These are phyloP conservation scores for Hsuehochloa calcarea DNA, from an alignment of 176 grass and related monocot species.

Conservation along the genomic window DNA sequence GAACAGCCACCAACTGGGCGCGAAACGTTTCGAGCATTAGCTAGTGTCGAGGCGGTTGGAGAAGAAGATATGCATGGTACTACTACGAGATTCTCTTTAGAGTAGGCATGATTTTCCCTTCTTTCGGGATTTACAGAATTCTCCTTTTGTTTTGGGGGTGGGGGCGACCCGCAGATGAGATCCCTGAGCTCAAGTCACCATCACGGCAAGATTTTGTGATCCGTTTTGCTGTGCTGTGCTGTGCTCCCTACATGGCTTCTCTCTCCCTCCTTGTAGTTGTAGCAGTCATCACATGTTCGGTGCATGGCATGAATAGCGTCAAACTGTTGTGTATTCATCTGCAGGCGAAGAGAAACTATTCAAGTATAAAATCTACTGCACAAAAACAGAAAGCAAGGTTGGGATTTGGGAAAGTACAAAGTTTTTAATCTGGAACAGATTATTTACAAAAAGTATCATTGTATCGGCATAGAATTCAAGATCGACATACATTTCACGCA, in stretches of 20 bases:
- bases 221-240: constrained; percentile 34
- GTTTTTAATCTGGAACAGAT: not conserved
- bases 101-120: constrained; percentile 8
- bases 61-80: not conserved
- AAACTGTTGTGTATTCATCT: constrained; percentile 8
- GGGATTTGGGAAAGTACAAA: not conserved
- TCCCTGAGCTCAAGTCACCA: constrained; percentile 25
- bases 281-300: constrained; percentile 15
- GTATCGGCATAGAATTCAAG: not conserved
- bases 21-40: not conserved
- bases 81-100: constrained; percentile 23
- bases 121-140: not conserved
- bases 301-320: not conserved
- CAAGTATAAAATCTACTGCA: not conserved
- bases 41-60: not conserved
- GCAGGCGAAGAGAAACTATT: not conserved
- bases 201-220: constrained; percentile 43
- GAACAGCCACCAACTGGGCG: not conserved
- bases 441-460: not conserved
- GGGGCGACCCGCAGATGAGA: not conserved
- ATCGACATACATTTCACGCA: not conserved
- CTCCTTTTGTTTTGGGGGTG: not conserved
- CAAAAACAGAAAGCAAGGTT: not conserved
- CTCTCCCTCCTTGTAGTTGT: constrained; percentile 1
- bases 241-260: constrained; percentile 58